phyloP scores from a whole-genome alignment of 2,329 filamentous ascomycete species.

The Ophiocordyceps camponoti-floridani region DNA sequence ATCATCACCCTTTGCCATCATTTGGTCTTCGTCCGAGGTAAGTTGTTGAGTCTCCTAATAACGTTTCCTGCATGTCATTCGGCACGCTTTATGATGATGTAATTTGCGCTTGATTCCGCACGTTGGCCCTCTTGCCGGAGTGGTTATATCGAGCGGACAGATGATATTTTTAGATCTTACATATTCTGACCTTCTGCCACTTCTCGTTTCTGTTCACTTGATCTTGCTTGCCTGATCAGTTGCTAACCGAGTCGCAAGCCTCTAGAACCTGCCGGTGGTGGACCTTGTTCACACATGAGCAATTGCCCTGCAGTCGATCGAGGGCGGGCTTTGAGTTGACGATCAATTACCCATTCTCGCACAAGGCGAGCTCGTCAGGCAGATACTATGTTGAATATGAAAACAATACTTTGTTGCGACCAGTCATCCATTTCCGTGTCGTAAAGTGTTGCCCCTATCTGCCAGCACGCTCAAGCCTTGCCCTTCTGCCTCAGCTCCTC shows the following conservation, averaged over 20 bases:
- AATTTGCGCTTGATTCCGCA: conserved; percentile 97
- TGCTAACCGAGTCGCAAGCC: background rate
- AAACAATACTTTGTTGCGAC: no score
- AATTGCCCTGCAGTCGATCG: no score
- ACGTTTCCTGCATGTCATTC: conserved; percentile 3
- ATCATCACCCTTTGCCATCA: background rate
- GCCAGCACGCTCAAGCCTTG: conserved; percentile 6
- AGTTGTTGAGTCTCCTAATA: conserved; percentile 4
- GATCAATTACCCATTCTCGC: no score
- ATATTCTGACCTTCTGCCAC: conserved; percentile 72
- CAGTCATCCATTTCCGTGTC: no score
- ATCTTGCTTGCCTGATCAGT: background rate
- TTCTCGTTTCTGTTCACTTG: background rate
- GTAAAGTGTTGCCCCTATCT: no score
- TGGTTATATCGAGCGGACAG: conserved; percentile 55
- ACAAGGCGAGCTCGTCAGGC: no score
- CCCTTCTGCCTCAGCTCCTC: conserved; percentile 42
- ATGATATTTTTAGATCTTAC: conserved; percentile 95
- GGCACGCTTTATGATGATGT: conserved; percentile 53
- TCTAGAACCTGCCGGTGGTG: no score
- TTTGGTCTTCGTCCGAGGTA: conserved; percentile 9
- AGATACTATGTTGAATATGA: no score
- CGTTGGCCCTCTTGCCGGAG: conserved; percentile 82
- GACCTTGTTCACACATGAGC: no score
- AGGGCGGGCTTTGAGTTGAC: no score